Base-by-base conservation (phyloP, 805 yeast species). In the Candida ulmi region DNA sequence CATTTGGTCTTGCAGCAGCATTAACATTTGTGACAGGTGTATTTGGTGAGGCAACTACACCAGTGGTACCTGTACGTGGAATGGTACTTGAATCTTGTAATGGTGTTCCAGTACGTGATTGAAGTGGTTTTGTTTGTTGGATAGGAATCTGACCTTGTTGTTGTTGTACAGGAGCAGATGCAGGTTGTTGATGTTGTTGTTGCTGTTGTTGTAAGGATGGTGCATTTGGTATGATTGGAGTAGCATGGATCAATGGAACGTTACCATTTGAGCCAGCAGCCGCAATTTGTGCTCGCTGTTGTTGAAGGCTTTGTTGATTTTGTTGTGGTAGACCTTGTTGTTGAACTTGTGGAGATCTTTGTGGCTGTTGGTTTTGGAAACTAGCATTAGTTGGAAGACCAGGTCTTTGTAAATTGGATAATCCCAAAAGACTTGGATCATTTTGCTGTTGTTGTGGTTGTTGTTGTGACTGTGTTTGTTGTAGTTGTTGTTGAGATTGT, bases 21-120 rank as follows among this genome's bases (percentile, higher is more conserved):
- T 70, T 71, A 7, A 68, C 78, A 29, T 63, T 56, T 2, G 76
- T 71, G 1, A 69, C 66, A 23, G 75, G 69, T 11, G 70, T 52
- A 30, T 50, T 54, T 42, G 57, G 58, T 9, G 65, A 54, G 2
- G 56, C 48, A 5, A 64, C 51, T 3, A 45, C 17, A 7, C 41
- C 46, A 30, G 42, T 24, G 13, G 40, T 37, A n/a, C 46, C 50
- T 11, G 42, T 45, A 36, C 17, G 33, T 8, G 25, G 36, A 30
- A 26, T 33, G 5, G 19, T 46, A 36, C 17, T 46, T 36, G 31
- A 46, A 39, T 27, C 44, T 26, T 42, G 51, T 39, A 34, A 49
- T 16, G 46, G 62, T 11, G 46, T 48, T 38, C 39, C 56, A 16
- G 45, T 42, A 32, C 47, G 47, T 11, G 56, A 38, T 18, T 44